Conservation (phyloP, 106 monocot species). For the Platanthera guangdongensis region DNA sequence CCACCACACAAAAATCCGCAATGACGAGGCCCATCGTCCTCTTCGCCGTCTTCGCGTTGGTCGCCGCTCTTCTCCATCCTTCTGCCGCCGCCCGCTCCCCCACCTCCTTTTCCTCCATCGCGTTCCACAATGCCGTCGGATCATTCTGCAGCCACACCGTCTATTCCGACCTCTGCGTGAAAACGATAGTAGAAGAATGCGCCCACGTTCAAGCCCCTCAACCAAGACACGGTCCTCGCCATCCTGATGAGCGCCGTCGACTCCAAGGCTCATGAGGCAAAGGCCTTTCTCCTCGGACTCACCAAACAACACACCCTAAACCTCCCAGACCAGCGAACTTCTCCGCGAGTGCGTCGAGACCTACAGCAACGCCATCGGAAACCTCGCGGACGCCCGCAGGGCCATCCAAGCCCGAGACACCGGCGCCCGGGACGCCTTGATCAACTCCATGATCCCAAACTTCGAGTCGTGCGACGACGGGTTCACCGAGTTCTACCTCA, state of each 20-base stretch:
- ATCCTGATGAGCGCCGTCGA: neutral
- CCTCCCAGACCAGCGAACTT: neutral
- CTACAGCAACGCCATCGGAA: neutral
- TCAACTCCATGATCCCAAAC: constrained; percentile 1
- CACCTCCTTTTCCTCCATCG: neutral
- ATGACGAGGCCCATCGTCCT: neutral
- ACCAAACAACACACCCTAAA: neutral
- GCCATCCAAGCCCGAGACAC: neutral
- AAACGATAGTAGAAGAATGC: neutral
- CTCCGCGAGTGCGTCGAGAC: neutral
- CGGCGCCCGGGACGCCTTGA: neutral
- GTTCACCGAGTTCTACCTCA: neutral
- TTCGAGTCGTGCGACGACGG: neutral
- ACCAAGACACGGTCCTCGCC: neutral
- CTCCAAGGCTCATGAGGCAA: neutral
- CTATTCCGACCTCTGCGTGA: neutral
- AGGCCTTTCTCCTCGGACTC: neutral
- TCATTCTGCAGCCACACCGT: neutral
- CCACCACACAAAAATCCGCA: neutral
- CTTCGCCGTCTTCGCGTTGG: neutral
- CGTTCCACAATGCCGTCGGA: neutral
- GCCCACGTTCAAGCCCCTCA: neutral
- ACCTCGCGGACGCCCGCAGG: neutral
- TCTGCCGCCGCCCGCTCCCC: neutral
- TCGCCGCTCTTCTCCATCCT: neutral